Evolutionary conservation across 2,329 filamentous ascomycete species (phyloP), one percentile per base, ranked within the genome.

Genomic region (Neopestalotiopsis clavispora): DNA sequence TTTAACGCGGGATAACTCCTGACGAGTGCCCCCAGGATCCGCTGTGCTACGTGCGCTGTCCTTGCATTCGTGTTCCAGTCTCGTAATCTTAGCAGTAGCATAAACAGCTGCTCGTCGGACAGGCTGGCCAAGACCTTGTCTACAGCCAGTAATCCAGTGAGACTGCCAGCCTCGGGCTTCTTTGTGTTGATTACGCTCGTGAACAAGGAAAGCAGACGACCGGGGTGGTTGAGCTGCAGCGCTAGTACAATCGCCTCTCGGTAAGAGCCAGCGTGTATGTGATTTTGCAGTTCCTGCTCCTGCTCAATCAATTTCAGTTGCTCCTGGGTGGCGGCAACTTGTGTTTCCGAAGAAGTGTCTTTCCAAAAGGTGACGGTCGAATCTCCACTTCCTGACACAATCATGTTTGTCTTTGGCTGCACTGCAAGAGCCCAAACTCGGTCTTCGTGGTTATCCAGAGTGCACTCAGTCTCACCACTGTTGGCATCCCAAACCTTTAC

Each of bases 41-140:
- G 89, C 81, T 99, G 96, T 1, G 96, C 93, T 1, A 98, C 90
- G 4, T 91, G 88, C 0, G 94, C 91, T 3, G 94, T 97, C 70
- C 94, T 88, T 0, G 94, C 94, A 75, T 98, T 98, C 4, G 96
- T 97, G 78, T 99, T 99, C 96, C 96, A 99, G 81, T 99, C 96
- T 60, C 97, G 88, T 59, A 98, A 82, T 69, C 96, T 87, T 49
- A 95, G 84, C 0, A 99, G 87, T 14, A 99, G 87, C 6, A 90
- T 85, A 80, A 94, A 97, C 14, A 99, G 87, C 78, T 98, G 95
- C 74, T 95, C 92, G 74, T 96, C 91, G 4, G 91, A 92, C 5
- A 99, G 85, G 13, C 84, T 88, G n/a, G 86, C 89, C 1, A 99
- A 84, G 0, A 97, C 95, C 65, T 94, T 88, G 74, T 98, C 96